These are phyloP conservation scores for Cyclocybe aegerita DNA, from an alignment of 768 basidiomycete genomes.

Conservation along the genomic window DNA sequence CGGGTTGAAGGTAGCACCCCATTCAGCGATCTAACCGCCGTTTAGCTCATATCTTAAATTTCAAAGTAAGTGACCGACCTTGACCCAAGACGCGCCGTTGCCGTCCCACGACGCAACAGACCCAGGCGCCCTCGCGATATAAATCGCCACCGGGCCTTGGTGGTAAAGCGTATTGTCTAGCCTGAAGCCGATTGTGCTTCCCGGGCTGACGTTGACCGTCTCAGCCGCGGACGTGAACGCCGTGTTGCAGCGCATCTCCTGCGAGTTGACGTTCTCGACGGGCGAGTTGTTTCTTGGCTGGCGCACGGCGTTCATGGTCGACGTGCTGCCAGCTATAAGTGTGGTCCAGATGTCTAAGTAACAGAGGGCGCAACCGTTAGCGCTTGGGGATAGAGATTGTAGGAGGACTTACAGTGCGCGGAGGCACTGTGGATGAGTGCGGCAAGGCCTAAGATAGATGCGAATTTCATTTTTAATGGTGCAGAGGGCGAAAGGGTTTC, in stretches of 20 bases:
- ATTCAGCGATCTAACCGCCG: constrained; percentile 31
- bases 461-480: neutral
- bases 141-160: constrained; percentile 39
- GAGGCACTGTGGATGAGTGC: constrained; percentile 1
- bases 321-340: constrained; percentile 21
- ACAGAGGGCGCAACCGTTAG: neutral
- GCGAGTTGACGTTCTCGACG: constrained; percentile 17
- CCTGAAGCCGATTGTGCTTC: constrained; percentile 34
- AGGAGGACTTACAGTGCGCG: constrained; percentile 1
- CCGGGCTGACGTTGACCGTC: constrained; percentile 33
- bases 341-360: constrained; percentile 26
- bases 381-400: neutral
- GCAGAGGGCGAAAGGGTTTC: no score
- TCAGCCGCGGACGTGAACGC: constrained; percentile 25
- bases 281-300: neutral
- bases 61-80: constrained; percentile 25
- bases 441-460: neutral
- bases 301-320: constrained; percentile 23
- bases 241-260: constrained; percentile 32
- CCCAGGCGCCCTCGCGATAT: constrained; percentile 43
- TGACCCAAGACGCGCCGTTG: constrained; percentile 45
- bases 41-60: constrained; percentile 18
- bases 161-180: constrained; percentile 35
- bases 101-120: constrained; percentile 41
- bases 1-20: constrained; percentile 33